A percentile compares a stretch with the other conserved stretches of the same genome.
These are phyloP conservation scores for Sporothrix curviconia DNA, from an alignment of 2,329 filamentous ascomycete species.

Conservation along the genomic window DNA sequence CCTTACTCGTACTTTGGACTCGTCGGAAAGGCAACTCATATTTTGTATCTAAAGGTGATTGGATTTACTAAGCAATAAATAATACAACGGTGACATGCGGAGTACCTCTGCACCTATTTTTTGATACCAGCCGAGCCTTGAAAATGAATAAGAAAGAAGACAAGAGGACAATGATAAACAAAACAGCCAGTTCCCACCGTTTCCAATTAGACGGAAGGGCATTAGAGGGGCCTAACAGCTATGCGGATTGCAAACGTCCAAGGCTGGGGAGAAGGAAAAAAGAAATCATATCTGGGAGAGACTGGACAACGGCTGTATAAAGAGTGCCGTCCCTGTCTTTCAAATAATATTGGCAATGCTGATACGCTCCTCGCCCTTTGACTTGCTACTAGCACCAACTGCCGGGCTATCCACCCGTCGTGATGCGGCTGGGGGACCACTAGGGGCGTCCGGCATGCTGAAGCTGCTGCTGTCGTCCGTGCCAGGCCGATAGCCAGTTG, in stretches of 20 bases:
- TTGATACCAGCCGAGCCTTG: neutral
- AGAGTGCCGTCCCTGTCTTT: too few relatives aligned
- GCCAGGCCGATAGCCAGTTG: neutral
- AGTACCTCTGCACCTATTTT: neutral
- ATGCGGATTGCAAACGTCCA: neutral
- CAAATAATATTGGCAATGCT: constrained; percentile 40
- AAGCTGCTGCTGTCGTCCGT: neutral
- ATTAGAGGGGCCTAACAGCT: too few relatives aligned
- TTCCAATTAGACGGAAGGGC: constrained; percentile 8
- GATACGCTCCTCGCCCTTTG: constrained; percentile 37
- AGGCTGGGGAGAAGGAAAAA: neutral
- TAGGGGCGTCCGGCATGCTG: neutral
- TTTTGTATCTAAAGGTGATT: too few relatives aligned
- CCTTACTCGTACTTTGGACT: neutral
- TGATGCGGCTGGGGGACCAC: neutral
- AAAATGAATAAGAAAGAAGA: neutral
- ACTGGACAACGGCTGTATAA: neutral
- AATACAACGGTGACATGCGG: too few relatives aligned
- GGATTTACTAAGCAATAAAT: neutral
- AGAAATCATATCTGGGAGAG: neutral
- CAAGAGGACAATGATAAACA: neutral
- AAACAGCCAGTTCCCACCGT: neutral
- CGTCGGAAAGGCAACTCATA: too few relatives aligned
- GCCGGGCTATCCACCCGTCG: constrained; percentile 21
- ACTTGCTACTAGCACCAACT: constrained; percentile 20